phyloP scores from a whole-genome alignment of 2,329 filamentous ascomycete genomes.

The Celoporthe dispersa region DNA sequence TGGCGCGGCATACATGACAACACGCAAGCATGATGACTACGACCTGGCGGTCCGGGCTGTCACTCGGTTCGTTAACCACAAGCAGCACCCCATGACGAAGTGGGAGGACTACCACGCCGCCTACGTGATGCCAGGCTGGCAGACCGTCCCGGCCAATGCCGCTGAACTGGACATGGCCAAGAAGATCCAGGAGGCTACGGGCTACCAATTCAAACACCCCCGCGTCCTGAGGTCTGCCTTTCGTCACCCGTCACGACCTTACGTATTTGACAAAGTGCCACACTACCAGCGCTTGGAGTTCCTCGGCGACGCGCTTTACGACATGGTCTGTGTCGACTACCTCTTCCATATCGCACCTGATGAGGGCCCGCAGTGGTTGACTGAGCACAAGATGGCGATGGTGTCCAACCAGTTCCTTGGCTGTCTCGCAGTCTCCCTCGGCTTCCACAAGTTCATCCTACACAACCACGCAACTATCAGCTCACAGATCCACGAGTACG shows the following conservation, averaged over 20 bases:
- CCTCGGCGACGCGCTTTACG: conserved; percentile 84
- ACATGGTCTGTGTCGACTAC: conserved; percentile 82
- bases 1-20: conserved; percentile 73
- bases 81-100: conserved; percentile 68
- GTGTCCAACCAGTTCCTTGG: conserved; percentile 94
- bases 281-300: conserved; percentile 93
- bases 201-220: conserved; percentile 72
- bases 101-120: conserved; percentile 75
- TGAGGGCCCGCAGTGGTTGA: conserved; percentile 93
- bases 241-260: conserved; percentile 82
- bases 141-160: conserved; percentile 63
- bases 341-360: conserved; percentile 77
- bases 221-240: conserved; percentile 83
- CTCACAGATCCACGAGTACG: conserved; percentile 57
- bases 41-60: conserved; percentile 67
- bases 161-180: conserved; percentile 70
- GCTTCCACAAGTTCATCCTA: conserved; percentile 75
- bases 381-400: conserved; percentile 99
- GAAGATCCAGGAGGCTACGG: conserved; percentile 62
- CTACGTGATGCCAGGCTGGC: conserved; percentile 75
- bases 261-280: conserved; percentile 76
- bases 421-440: conserved; percentile 76
- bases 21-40: conserved; percentile 46
- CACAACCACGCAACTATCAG: conserved; percentile 52
- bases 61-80: conserved; percentile 69